Conservation (phyloP, 768 basidiomycete genomes). For the Kwoniella heveanensis region DNA sequence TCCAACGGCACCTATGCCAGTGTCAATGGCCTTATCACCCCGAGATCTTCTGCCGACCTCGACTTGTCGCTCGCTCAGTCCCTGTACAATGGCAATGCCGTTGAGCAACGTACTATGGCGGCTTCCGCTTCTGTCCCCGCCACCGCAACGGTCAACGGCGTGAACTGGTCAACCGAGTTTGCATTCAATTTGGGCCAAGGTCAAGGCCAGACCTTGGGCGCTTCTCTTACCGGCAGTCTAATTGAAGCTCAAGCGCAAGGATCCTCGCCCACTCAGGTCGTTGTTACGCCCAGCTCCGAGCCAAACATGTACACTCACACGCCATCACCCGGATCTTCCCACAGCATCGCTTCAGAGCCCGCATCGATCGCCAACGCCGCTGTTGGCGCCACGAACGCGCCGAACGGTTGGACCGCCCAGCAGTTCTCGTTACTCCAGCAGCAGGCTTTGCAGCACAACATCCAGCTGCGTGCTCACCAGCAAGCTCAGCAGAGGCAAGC, state of each 20-base stretch:
- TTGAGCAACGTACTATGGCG: background rate
- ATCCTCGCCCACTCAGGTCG: constrained; percentile 10
- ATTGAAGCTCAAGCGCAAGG: background rate
- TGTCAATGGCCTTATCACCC: constrained; percentile 36
- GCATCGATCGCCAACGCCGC: background rate
- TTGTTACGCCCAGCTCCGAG: constrained; percentile 28
- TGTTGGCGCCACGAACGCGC: constrained; percentile 1
- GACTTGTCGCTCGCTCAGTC: constrained; percentile 12
- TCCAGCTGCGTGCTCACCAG: constrained; percentile 18
- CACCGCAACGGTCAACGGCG: constrained; percentile 17
- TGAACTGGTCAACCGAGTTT: constrained; percentile 42
- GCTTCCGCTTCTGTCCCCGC: background rate
- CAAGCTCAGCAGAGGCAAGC: constrained; percentile 18
- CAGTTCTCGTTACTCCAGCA: constrained; percentile 34
- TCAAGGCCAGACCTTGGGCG: background rate
- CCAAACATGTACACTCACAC: constrained; percentile 26
- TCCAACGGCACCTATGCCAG: constrained; percentile 13
- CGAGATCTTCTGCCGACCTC: constrained; percentile 37
- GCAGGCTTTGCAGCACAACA: constrained; percentile 19
- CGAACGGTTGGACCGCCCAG: constrained; percentile 21
- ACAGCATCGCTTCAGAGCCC: constrained; percentile 8
- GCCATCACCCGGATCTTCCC: constrained; percentile 36
- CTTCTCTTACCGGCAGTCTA: background rate
- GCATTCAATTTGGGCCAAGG: constrained; percentile 23
- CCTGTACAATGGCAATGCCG: constrained; percentile 13